phyloP scores from a whole-genome alignment of 2,329 filamentous ascomycete species.

The Meredithiella fracta region DNA sequence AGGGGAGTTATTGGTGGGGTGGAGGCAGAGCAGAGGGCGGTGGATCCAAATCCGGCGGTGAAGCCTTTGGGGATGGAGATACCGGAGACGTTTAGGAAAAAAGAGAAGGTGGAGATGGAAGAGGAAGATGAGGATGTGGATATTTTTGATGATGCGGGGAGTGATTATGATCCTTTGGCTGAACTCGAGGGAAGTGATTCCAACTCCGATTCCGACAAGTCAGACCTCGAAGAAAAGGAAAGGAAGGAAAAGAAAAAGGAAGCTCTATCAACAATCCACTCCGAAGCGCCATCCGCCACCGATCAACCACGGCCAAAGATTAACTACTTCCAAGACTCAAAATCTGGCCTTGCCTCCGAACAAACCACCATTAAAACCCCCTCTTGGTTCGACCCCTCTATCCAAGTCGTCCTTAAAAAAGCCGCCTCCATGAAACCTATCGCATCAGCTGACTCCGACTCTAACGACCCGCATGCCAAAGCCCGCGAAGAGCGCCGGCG shows the following conservation, averaged over 20 bases:
- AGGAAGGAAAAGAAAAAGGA: slow-evolving; percentile 18
- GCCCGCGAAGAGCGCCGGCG: slow-evolving; percentile 52
- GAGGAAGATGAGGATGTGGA: slow-evolving; percentile 41
- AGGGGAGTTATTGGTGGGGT: slow-evolving; percentile 20
- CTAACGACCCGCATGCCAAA: slow-evolving; percentile 28
- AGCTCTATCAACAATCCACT: slow-evolving; percentile 22
- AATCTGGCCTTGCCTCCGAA: slow-evolving; percentile 36
- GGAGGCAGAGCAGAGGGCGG: slow-evolving; percentile 26
- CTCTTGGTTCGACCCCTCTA: slow-evolving; percentile 55
- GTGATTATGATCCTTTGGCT: slow-evolving; percentile 52
- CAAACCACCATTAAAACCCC: slow-evolving; percentile 32
- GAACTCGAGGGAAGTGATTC: slow-evolving; percentile 27
- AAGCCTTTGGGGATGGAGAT: slow-evolving; percentile 50
- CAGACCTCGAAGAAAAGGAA: slow-evolving; percentile 24
- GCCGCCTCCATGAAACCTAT: slow-evolving; percentile 49
- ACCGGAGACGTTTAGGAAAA: slow-evolving; percentile 38
- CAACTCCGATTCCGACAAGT: slow-evolving; percentile 24
- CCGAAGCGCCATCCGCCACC: slow-evolving; percentile 22
- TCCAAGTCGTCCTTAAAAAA: slow-evolving; percentile 72
- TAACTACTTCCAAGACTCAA: slow-evolving; percentile 48
- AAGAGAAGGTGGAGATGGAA: slow-evolving; percentile 25
- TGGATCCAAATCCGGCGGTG: slow-evolving; percentile 36
- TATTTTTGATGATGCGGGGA: slow-evolving; percentile 49
- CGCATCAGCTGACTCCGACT: slow-evolving; percentile 22
- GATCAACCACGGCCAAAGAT: slow-evolving; percentile 22